Base-by-base conservation (phyloP, 371 early-diverging fungal genomes). In the Apophysomyces elegans region DNA sequence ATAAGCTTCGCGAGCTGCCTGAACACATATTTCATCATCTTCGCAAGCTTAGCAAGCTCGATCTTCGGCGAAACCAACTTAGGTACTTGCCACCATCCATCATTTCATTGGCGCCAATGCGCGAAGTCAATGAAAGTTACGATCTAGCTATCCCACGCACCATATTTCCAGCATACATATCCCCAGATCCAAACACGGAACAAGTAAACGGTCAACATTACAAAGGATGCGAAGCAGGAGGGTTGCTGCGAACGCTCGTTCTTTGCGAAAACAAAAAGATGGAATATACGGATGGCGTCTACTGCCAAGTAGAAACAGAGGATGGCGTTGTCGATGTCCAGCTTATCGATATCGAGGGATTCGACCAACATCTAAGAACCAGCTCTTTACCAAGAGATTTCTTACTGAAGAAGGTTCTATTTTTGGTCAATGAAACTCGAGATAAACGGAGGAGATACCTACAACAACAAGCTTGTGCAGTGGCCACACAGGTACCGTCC, bases 1-100 rank as follows among this genome's bases (percentile, higher is more conserved):
- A 92, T 71, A 65, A 73, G 9, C 64, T 92, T 0, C 63, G 66
- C 14, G 66, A 67, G 0, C 68, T 92, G 1, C 92, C 92, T 0
- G 67, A 75, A 0, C 70, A 74, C 7, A 37, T 80, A 37, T 69
- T 87, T 44, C 64, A 75, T 1, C 70, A 75, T 4, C 73, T 86
- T 54, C 61, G 60, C 1, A 39, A 72, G 8, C 64, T 87, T 8
- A 76, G 77, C 56, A 87, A 87, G 43, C 43, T 87, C 46, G 88
- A 87, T 64, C 71, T 84, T 41, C 76, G 88, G 5, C 64, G 86
- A 9, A 87, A 87, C 57, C 64, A 71, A 43, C 69, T 87, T 13
- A 68, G 61, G 16, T 81, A 75, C 60, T 56, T 85, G 21, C 88
- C 88, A 13, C 74, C 84, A 1, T 79, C 79, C 7, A 67, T 82